A percentile compares a stretch with the other conserved stretches of the same genome.
These are phyloP conservation scores for Fusarium proliferatum DNA, from an alignment of 2,329 filamentous ascomycete species.

Conservation along the genomic window DNA sequence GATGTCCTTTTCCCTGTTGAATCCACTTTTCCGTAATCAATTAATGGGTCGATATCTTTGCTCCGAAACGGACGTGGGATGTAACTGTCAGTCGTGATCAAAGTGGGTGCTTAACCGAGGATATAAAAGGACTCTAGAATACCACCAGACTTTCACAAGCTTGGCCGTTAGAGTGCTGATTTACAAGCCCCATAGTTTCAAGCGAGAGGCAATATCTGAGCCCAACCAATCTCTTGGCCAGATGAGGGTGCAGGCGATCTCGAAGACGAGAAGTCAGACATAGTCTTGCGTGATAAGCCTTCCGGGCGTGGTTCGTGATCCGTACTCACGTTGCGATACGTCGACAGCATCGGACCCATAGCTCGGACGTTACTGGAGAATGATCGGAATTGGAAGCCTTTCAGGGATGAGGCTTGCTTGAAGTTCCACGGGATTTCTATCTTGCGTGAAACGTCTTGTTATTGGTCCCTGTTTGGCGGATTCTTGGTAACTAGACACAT, in stretches of 20 bases:
- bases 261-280: conserved; percentile 4
- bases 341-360: conserved; percentile 12
- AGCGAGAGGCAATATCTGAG: conserved; percentile 4
- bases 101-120: conserved; percentile 36
- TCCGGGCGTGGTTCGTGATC: conserved; percentile 25
- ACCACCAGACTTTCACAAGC: conserved; percentile 24
- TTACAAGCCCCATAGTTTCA: conserved; percentile 1
- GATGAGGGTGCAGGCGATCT: conserved; percentile 22
- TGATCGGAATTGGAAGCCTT: conserved; percentile 25
- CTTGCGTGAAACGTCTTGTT: background rate
- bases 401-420: conserved; percentile 16
- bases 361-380: conserved; percentile 36
- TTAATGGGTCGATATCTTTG: conserved; percentile 13
- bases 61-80: conserved; percentile 13
- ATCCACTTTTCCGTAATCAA: background rate
- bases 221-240: conserved; percentile 25
- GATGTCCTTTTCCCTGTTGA: conserved; percentile 5
- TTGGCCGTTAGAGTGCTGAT: conserved; percentile 23
- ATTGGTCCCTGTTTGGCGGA: conserved; percentile 4
- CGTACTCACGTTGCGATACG: conserved; percentile 25
- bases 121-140: conserved; percentile 25
- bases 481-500: background rate
- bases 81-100: background rate
- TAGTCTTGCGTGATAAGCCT: conserved; percentile 29
- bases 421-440: background rate